Conservation (phyloP, 2,329 filamentous ascomycete genomes). For the Cladosporium sp. region DNA sequence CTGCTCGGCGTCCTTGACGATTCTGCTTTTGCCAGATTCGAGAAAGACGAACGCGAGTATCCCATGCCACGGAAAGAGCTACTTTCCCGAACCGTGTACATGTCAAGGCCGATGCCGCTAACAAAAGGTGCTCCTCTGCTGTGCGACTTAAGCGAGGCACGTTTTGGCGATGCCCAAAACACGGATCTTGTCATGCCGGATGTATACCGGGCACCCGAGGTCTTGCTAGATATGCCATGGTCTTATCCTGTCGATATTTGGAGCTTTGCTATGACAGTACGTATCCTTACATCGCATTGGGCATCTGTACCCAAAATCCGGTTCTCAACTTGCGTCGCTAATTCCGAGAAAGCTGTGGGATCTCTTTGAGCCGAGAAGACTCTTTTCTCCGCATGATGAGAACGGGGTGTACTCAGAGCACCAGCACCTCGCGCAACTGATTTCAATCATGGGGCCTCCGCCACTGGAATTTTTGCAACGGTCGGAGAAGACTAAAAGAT, state of each 20-base stretch:
- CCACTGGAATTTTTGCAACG: constrained; percentile 21
- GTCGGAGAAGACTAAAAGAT: constrained; percentile 16
- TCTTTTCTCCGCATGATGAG: constrained; percentile 27
- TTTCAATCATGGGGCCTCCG: constrained; percentile 25
- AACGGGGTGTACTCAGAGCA: constrained; percentile 25
- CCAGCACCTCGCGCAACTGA: constrained; percentile 25
- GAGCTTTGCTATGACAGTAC: constrained; percentile 36
- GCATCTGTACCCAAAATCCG: neutral
- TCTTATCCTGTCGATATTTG: constrained; percentile 36
- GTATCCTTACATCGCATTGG: constrained; percentile 8
- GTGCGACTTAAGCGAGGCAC: constrained; percentile 37
- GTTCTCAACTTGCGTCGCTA: neutral
- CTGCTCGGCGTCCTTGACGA: constrained; percentile 33
- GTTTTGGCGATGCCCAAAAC: constrained; percentile 29
- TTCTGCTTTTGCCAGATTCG: constrained; percentile 29
- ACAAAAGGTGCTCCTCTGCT: constrained; percentile 31
- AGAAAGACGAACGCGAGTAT: constrained; percentile 29
- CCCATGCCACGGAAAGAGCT: constrained; percentile 32
- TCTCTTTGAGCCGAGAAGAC: constrained; percentile 31
- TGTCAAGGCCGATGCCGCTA: constrained; percentile 32
- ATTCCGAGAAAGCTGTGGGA: constrained; percentile 32
- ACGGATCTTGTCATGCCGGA: constrained; percentile 32
- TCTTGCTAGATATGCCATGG: constrained; percentile 35
- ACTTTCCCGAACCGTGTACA: constrained; percentile 27
- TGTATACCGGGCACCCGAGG: constrained; percentile 36